These are phyloP conservation scores for Suillus bovinus DNA, from an alignment of 768 basidiomycete species.

Conservation along the genomic window DNA sequence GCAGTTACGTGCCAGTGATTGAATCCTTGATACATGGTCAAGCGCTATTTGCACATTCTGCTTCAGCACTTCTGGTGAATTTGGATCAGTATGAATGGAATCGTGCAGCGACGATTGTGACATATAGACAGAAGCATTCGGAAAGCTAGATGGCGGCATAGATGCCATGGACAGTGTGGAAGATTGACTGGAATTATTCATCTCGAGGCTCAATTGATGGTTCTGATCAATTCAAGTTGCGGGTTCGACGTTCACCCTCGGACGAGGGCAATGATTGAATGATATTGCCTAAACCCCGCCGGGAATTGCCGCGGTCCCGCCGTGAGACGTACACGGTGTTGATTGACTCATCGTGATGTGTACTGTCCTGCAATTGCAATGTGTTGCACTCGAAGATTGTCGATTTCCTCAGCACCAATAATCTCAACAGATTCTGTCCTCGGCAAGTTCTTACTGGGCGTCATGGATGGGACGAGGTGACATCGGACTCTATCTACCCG, in stretches of 20 bases:
- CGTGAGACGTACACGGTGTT: no score
- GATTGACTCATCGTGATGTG: no score
- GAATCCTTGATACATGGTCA: slow-evolving; percentile 50
- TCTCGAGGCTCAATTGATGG: slow-evolving; percentile 15
- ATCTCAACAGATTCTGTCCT: no score
- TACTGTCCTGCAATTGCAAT: no score
- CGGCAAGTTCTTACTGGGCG: no score
- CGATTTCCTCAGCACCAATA: no score
- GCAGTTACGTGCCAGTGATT: slow-evolving; percentile 48
- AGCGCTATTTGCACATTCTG: slow-evolving; percentile 51
- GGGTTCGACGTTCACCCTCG: background rate
- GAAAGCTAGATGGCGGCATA: slow-evolving; percentile 16
- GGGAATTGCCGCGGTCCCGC: no score
- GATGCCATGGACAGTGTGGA: slow-evolving; percentile 21
- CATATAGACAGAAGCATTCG: slow-evolving; percentile 20
- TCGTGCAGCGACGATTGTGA: slow-evolving; percentile 28
- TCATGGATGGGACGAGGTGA: no score
- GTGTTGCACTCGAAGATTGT: no score
- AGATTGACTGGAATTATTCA: slow-evolving; percentile 11
- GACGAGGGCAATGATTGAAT: no score
- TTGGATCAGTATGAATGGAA: slow-evolving; percentile 43
- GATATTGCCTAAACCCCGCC: no score
- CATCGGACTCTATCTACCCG: no score
- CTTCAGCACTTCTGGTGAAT: slow-evolving; percentile 63
- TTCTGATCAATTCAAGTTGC: background rate